These are phyloP conservation scores for Russula abietina DNA, from an alignment of 768 basidiomycete genomes.

Conservation along the genomic window DNA sequence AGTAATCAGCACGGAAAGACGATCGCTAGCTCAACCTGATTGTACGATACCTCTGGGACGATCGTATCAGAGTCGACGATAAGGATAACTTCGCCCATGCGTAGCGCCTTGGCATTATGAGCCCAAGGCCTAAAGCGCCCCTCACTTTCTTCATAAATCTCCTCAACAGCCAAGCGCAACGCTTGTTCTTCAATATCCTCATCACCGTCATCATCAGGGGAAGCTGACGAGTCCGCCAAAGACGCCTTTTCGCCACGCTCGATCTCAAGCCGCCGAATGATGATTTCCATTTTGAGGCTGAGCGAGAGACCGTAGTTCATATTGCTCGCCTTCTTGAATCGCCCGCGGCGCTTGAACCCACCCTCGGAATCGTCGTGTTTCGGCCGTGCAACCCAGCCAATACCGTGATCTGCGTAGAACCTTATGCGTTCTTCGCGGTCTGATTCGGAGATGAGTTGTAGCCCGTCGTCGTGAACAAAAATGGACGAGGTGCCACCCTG, in stretches of 20 bases:
- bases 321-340: conserved; percentile 93
- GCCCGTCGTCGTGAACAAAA: conserved; percentile 78
- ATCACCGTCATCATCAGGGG: conserved; percentile 35
- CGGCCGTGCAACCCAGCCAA: conserved; percentile 82
- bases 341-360: conserved; percentile 75
- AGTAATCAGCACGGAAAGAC: neutral
- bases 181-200: conserved; percentile 65
- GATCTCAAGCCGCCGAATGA: conserved; percentile 43
- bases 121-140: conserved; percentile 68
- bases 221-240: conserved; percentile 32
- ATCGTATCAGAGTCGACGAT: conserved; percentile 79
- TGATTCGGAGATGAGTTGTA: conserved; percentile 56
- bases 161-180: conserved; percentile 66
- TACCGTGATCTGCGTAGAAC: conserved; percentile 72
- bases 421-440: conserved; percentile 61
- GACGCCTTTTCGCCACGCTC: conserved; percentile 33
- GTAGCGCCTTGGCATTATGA: conserved; percentile 63
- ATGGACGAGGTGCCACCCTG: conserved; percentile 80
- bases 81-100: conserved; percentile 74
- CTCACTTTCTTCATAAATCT: conserved; percentile 55
- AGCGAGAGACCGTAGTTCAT: conserved; percentile 81
- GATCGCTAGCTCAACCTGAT: too few relatives aligned
- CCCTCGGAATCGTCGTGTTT: conserved; percentile 55
- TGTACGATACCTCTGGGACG: conserved; percentile 56
- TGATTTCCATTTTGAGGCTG: conserved; percentile 53